Evolutionary conservation across 768 basidiomycete species (phyloP).

Genomic region (Pisolithus sp.): DNA sequence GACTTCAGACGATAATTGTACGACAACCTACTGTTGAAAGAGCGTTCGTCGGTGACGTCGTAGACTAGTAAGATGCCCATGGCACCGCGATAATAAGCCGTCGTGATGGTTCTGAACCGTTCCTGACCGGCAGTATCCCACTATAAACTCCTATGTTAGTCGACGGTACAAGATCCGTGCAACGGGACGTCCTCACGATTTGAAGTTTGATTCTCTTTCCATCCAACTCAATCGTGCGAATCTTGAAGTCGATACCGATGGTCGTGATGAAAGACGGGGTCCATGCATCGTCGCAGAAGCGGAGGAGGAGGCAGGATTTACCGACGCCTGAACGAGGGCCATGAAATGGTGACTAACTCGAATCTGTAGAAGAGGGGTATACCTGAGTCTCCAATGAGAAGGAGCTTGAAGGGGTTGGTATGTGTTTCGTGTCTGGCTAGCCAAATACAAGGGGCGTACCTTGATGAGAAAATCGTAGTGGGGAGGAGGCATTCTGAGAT

Average conservation of each 20-base stretch:
- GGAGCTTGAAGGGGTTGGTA: slow-evolving; percentile 45
- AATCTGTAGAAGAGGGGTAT: background rate
- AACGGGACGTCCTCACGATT: slow-evolving; percentile 59
- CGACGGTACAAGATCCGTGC: background rate
- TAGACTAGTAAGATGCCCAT: slow-evolving; percentile 99
- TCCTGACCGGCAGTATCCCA: slow-evolving; percentile 99
- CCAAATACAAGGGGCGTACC: slow-evolving; percentile 32
- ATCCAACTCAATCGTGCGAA: slow-evolving; percentile 96
- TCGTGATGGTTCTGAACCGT: slow-evolving; percentile 96
- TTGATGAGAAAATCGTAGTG: slow-evolving; percentile 98
- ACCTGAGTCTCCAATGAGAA: slow-evolving; percentile 97
- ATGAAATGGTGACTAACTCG: slow-evolving; percentile 2
- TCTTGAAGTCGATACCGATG: slow-evolving; percentile 99
- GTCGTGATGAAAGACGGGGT: slow-evolving; percentile 99
- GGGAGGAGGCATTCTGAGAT: slow-evolving; percentile 66
- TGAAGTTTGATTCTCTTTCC: slow-evolving; percentile 99
- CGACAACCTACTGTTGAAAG: slow-evolving; percentile 83
- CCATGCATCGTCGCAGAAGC: slow-evolving; percentile 99
- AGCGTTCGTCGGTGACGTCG: slow-evolving; percentile 91
- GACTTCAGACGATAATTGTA: slow-evolving; percentile 7
- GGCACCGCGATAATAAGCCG: slow-evolving; percentile 97
- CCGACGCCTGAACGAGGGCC: slow-evolving; percentile 63
- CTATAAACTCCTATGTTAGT: slow-evolving; percentile 34
- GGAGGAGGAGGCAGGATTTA: slow-evolving; percentile 90
- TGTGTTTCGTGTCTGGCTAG: background rate